phyloP scores from a whole-genome alignment of 257 asterid species.

The Petrea volubilis region DNA sequence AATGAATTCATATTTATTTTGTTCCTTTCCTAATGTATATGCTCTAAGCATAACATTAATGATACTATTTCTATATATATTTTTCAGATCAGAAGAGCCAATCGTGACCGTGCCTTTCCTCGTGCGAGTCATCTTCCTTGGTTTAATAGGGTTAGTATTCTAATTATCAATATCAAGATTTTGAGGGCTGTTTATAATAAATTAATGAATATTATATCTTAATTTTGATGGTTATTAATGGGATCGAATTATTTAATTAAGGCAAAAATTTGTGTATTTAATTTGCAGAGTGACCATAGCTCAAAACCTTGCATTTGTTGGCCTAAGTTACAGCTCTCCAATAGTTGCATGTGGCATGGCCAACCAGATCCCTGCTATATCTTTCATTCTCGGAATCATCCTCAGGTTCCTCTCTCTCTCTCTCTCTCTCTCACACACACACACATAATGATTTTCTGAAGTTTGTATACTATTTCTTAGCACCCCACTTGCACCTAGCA shows the following conservation, averaged over 20 bases:
- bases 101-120: slow-evolving; percentile 44
- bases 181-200: too few species aligned
- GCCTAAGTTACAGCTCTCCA: slow-evolving; percentile 79
- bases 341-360: slow-evolving; percentile 82
- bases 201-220: background rate
- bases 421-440: too few species aligned
- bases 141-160: slow-evolving; percentile 59
- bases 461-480: background rate
- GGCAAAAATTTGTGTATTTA: background rate
- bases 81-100: slow-evolving; percentile 52
- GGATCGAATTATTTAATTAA: background rate
- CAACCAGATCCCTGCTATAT: slow-evolving; percentile 61
- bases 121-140: slow-evolving; percentile 59
- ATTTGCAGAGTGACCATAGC: slow-evolving; percentile 63
- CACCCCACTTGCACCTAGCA: slow-evolving; percentile 7
- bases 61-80: background rate
- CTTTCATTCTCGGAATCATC: slow-evolving; percentile 57
- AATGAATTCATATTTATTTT: too few species aligned
- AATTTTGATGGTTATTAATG: background rate
- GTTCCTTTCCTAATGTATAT: too few species aligned
- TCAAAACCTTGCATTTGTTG: slow-evolving; percentile 75
- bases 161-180: too few species aligned
- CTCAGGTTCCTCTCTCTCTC: too few species aligned
- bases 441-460: too few species aligned
- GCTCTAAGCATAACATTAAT: background rate